phyloP scores from a whole-genome alignment of 768 basidiomycete genomes.

The Amanita polypyramis region DNA sequence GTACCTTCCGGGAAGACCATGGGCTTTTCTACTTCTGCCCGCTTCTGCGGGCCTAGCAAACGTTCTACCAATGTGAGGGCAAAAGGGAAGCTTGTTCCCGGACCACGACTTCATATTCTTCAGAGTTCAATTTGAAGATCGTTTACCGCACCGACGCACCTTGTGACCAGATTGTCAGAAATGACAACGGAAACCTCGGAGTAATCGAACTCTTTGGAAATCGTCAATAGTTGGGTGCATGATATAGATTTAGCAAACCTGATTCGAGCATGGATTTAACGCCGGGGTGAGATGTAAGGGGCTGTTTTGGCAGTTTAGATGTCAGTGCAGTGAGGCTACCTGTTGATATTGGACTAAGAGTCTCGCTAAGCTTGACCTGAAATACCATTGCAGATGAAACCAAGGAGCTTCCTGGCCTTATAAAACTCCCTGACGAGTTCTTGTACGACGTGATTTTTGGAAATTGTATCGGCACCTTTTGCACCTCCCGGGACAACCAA shows the following conservation, averaged over 20 bases:
- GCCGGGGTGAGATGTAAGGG: conserved; percentile 71
- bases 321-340: conserved; percentile 64
- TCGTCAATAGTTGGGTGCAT: neutral
- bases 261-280: conserved; percentile 49
- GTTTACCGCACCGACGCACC: conserved; percentile 28
- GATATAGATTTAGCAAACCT: conserved; percentile 24
- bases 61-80: conserved; percentile 67
- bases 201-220: conserved; percentile 59
- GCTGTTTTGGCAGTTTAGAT: conserved; percentile 48
- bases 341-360: conserved; percentile 16
- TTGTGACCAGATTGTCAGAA: conserved; percentile 67
- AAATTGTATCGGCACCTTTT: conserved; percentile 67
- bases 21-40: conserved; percentile 48
- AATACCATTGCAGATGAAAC: conserved; percentile 78
- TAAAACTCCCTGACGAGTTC: conserved; percentile 50
- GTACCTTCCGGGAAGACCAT: conserved; percentile 63
- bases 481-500: conserved; percentile 73
- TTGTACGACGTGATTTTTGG: conserved; percentile 48
- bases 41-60: conserved; percentile 52
- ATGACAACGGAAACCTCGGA: conserved; percentile 65
- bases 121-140: neutral
- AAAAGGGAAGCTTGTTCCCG: conserved; percentile 71
- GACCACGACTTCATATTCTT: conserved; percentile 47
- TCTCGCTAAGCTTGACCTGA: neutral
- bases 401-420: conserved; percentile 46